Base-by-base conservation (phyloP, 208 protist species). In the Trypanosoma cruzi region DNA sequence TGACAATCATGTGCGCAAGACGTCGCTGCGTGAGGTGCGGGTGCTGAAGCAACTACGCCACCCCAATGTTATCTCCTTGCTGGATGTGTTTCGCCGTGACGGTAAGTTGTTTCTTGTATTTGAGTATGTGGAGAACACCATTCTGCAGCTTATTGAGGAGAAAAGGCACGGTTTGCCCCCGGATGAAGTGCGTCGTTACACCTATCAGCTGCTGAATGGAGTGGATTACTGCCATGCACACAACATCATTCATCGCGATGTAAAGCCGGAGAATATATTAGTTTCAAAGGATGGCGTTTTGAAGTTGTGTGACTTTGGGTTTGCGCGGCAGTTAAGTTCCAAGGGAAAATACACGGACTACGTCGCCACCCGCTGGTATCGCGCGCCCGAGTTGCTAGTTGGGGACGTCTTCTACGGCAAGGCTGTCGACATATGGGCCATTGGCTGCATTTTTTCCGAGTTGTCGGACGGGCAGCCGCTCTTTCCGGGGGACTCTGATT, bases 351-450 rank as follows among this genome's bases (percentile, higher is more conserved):
- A 77, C 28, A 99, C 97, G 24, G 96, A 98, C 31, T 98, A 99
- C 86, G 97, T 99, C 26, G 95, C 95, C 7, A 98, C 94, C 8
- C 84, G 98, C 7, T 99, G 98, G 98, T 99, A 99, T 73, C 84
- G 98, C 31, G 98, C 98, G 26, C 98, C 98, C 7, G 98, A 99
- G 64, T 98, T 99, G 54, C 83, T 99, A 14, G 84, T 99, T 0
- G 97, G 97, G 64, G 98, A 93, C 18, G 90, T 83, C 16, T 80
- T 79, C 26, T 99, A 99, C 83, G 98, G 93, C 11, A 96, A 95
- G n/a, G 94, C 95, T 40, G 97, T 99, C 82, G 98, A 99, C 68
- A 99, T 99, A 86, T 99, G 98, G 98, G 96, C 96, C 2, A 77
- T 99, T 28, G 98, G 98, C 2, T 99, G 98, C 73, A 98, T 99